phyloP scores from a whole-genome alignment of 768 basidiomycete genomes.

The Sutorius australiensis region DNA sequence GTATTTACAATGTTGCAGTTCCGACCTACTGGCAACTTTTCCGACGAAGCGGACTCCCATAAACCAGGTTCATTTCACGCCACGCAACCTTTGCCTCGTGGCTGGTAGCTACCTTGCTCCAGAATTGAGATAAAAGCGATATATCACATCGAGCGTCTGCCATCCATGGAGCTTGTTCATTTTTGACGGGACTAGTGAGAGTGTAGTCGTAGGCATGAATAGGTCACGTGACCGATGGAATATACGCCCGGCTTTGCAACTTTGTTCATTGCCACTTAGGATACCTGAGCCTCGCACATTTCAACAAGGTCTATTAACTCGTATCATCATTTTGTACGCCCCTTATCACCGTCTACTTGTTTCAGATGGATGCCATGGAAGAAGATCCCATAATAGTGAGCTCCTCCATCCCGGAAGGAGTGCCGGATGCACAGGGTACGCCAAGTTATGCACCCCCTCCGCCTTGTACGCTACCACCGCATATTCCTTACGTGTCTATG shows the following conservation, averaged over 20 bases:
- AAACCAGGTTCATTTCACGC: slow-evolving; percentile 88
- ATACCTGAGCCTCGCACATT: slow-evolving; percentile 18
- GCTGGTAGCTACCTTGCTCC: slow-evolving; percentile 70
- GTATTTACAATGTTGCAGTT: slow-evolving; percentile 40
- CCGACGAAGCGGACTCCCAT: slow-evolving; percentile 96
- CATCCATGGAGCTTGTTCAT: neutral
- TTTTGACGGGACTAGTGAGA: no score
- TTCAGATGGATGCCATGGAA: slow-evolving; percentile 34
- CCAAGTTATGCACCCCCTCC: slow-evolving; percentile 13
- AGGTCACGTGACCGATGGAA: slow-evolving; percentile 20
- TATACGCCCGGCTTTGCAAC: neutral
- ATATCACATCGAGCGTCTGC: neutral
- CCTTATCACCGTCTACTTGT: neutral
- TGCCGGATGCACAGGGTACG: slow-evolving; percentile 16
- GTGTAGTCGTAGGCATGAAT: neutral
- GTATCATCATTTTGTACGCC: neutral
- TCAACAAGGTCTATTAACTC: slow-evolving; percentile 3
- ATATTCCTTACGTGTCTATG: neutral
- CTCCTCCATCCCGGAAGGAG: slow-evolving; percentile 20
- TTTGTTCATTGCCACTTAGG: slow-evolving; percentile 19
- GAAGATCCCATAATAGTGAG: slow-evolving; percentile 28
- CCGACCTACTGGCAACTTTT: slow-evolving; percentile 85
- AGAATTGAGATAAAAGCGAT: slow-evolving; percentile 42
- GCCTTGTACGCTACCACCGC: slow-evolving; percentile 18
- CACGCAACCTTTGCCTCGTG: slow-evolving; percentile 88